These are phyloP conservation scores for Byssochlamys sp. DNA, from an alignment of 2,329 filamentous ascomycete genomes.

Conservation along the genomic window DNA sequence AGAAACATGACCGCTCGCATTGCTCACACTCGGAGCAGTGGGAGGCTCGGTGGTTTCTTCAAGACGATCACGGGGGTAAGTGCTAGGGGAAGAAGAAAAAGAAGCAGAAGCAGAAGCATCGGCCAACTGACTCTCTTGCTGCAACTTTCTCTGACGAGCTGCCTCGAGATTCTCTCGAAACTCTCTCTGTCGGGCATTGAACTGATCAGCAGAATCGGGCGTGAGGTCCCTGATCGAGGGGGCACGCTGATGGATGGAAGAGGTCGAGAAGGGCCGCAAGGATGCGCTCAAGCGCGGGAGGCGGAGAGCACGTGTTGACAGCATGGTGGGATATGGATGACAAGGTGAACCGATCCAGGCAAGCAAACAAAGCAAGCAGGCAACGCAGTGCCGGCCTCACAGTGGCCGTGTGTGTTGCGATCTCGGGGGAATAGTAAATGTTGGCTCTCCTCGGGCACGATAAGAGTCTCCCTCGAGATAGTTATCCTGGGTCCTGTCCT, in stretches of 20 bases:
- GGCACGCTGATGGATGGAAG: constrained; percentile 41
- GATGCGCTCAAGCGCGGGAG: constrained; percentile 38
- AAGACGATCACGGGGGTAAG: constrained; percentile 21
- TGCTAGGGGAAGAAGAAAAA: constrained; percentile 23
- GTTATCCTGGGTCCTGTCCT: background rate
- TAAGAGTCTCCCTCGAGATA: background rate
- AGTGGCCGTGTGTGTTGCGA: background rate
- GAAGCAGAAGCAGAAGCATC: constrained; percentile 38
- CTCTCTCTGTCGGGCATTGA: constrained; percentile 72
- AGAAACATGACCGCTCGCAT: constrained; percentile 31
- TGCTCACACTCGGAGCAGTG: constrained; percentile 38
- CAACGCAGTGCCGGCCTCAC: background rate
- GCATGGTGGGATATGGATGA: constrained; percentile 22
- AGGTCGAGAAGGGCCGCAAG: constrained; percentile 51
- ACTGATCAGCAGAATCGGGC: constrained; percentile 59
- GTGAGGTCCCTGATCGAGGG: constrained; percentile 83
- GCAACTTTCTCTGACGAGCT: constrained; percentile 64
- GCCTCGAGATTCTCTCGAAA: constrained; percentile 75
- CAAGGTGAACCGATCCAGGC: constrained; percentile 1
- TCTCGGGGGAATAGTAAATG: background rate
- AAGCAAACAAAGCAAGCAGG: background rate
- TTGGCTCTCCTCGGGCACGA: background rate
- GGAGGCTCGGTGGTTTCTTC: constrained; percentile 31
- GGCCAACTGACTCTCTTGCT: constrained; percentile 71
- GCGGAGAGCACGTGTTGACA: constrained; percentile 42